Evolutionary conservation across 768 basidiomycete species (phyloP), one percentile per base, ranked within the genome.

Genomic region (Mycena capillaripes): DNA sequence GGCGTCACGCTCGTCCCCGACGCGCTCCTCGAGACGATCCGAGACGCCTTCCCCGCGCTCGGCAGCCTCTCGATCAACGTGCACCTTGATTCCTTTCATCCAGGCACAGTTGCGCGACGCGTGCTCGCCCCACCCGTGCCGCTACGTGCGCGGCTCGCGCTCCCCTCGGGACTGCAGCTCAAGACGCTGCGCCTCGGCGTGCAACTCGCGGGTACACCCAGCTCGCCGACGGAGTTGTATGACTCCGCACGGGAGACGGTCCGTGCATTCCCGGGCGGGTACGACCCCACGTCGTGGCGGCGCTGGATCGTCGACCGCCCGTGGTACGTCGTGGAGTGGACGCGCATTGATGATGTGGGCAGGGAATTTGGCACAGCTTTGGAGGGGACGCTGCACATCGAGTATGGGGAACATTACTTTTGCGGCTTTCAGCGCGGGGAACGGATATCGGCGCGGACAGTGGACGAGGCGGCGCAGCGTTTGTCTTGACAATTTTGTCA

Each of bases 51-150:
- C n/a, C 76, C 77, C 36, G 60, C 63, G 14, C 66, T 77, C 27
- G 66, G 57, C 42, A 66, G 55, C 12, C 76, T 78, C 23, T 53
- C 74, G 1, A 50, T 80, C 46, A 78, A 78, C 55, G 66, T 71
- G 27, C 78, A 77, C 50, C 69, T 78, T 44, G 75, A 75, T 14
- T 67, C 71, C 2, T 77, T 73, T 55, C 69, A 77, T n/a, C 75
- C 76, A 4, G 78, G 77, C 2, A 38, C 71, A 2, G 72, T 74
- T 29, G 55, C 12, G 46, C 59, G 65, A 11, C 59, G 57, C 25
- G 23, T 21, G 14, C 52, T 66, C 30, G 2, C 29, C 38, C 50
- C 34, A 6, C 38, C 40, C 11, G 5, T 55, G 17, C 21, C n/a
- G 19, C 4, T 48, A 21, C 8, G 4, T n/a, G 46, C 29, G 40